Conservation (phyloP, 1,139 yeast species). For the Sugiyamaella grinbergsii region DNA sequence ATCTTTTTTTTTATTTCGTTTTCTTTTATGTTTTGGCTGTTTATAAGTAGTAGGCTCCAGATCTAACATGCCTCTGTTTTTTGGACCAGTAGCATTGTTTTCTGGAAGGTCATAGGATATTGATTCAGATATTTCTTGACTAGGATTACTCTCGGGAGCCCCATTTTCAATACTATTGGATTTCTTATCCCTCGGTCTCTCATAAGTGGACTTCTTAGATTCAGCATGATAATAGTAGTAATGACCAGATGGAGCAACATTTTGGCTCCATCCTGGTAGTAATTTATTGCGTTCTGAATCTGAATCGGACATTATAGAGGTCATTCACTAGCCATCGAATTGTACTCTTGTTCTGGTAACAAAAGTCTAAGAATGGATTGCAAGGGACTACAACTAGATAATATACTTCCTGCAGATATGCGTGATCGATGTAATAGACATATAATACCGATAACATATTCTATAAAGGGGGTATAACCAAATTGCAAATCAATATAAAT, state of each 20-base stretch:
- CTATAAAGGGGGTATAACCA: neutral
- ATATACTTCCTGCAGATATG: neutral
- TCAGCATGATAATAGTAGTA: constrained; percentile 37
- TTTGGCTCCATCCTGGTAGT: constrained; percentile 40
- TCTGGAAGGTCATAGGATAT: neutral
- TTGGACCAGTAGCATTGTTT: neutral
- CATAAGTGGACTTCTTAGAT: constrained; percentile 40
- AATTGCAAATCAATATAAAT: neutral
- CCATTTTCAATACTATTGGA: neutral
- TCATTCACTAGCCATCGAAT: no score
- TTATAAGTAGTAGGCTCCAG: neutral
- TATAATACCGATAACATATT: no score
- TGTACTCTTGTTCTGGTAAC: neutral
- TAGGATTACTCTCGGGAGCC: neutral
- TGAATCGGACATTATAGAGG: constrained; percentile 15
- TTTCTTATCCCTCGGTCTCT: constrained; percentile 28
- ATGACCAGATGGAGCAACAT: constrained; percentile 42
- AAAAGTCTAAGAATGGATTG: no score
- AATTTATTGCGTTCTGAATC: constrained; percentile 17
- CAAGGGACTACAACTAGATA: no score
- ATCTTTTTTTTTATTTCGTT: constrained; percentile 6
- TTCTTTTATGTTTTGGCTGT: neutral
- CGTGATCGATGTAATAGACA: neutral
- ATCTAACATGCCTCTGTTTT: neutral
- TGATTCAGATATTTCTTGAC: neutral